Conservation (phyloP, 108 stramenopile species). For the Pseudonitzschia multiseries region DNA sequence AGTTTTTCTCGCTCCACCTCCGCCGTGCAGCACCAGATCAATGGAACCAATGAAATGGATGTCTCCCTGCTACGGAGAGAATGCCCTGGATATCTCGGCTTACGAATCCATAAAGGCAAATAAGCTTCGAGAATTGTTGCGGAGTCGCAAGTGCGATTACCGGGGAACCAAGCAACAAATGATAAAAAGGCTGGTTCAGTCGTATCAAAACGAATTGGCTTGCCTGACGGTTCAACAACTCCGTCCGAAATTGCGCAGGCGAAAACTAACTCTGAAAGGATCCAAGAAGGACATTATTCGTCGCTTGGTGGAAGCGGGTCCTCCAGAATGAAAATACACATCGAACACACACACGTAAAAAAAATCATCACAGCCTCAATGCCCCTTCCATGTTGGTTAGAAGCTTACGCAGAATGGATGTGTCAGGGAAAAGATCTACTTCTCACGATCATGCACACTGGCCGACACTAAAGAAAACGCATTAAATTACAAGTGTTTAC, state of each 20-base stretch:
- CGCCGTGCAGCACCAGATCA: not conserved
- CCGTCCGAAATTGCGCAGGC: slow-evolving; percentile 17
- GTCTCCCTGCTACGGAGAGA: slow-evolving; percentile 15
- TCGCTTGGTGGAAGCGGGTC: slow-evolving; percentile 14
- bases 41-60: slow-evolving; percentile 5
- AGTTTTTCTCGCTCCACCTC: slow-evolving; percentile 8
- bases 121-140: slow-evolving; percentile 7
- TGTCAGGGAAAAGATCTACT: too few relatives aligned
- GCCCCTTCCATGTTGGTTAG: too few relatives aligned
- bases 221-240: slow-evolving; percentile 11
- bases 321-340: not conserved
- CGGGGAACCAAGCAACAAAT: not conserved
- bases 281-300: slow-evolving; percentile 7
- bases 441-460: too few relatives aligned
- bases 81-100: not conserved
- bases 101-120: slow-evolving; percentile 4
- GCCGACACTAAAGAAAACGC: too few relatives aligned
- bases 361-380: too few relatives aligned
- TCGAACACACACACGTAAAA: too few relatives aligned
- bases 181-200: not conserved
- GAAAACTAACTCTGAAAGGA: not conserved
- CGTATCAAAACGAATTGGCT: slow-evolving; percentile 10
- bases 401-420: too few relatives aligned
- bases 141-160: not conserved
- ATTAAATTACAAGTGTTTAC: too few relatives aligned